These are phyloP conservation scores for Starmerella etchellsii DNA, from an alignment of 805 yeast genomes.

Conservation along the genomic window DNA sequence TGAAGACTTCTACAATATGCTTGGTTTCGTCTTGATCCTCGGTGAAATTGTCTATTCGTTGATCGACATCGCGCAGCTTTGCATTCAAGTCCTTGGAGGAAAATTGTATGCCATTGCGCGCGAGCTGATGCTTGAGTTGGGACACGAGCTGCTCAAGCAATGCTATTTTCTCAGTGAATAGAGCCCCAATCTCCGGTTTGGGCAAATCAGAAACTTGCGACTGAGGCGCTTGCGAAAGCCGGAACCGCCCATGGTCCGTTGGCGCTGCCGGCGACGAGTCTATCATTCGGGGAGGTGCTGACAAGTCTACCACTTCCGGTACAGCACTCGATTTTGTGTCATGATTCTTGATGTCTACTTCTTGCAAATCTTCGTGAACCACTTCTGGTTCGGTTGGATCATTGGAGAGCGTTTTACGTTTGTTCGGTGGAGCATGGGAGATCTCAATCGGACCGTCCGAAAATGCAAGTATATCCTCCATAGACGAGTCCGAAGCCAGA, in stretches of 20 bases:
- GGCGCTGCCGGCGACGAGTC: neutral
- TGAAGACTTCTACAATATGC: neutral
- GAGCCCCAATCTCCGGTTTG: slow-evolving; percentile 16
- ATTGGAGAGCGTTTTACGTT: neutral
- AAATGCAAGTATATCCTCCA: neutral
- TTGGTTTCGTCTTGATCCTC: neutral
- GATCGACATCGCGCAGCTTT: slow-evolving; percentile 12
- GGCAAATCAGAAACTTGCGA: neutral
- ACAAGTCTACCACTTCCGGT: too few species aligned
- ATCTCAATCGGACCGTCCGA: neutral
- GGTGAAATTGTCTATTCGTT: slow-evolving; percentile 12
- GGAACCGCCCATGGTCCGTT: neutral
- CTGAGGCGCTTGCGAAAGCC: slow-evolving; percentile 5
- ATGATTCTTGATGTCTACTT: too few species aligned
- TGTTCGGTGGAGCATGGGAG: neutral
- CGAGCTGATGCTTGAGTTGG: slow-evolving; percentile 4
- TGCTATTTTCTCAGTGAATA: slow-evolving; percentile 21
- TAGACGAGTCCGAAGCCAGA: neutral
- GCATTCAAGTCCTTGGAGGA: slow-evolving; percentile 9
- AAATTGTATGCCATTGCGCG: neutral
- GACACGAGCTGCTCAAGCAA: slow-evolving; percentile 19
- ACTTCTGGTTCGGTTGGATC: neutral
- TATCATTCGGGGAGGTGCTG: neutral
- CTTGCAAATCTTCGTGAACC: too few species aligned
- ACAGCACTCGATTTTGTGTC: too few species aligned